Base-by-base conservation (phyloP, 805 yeast genomes). In the Diddensiella caesifluorescens region DNA sequence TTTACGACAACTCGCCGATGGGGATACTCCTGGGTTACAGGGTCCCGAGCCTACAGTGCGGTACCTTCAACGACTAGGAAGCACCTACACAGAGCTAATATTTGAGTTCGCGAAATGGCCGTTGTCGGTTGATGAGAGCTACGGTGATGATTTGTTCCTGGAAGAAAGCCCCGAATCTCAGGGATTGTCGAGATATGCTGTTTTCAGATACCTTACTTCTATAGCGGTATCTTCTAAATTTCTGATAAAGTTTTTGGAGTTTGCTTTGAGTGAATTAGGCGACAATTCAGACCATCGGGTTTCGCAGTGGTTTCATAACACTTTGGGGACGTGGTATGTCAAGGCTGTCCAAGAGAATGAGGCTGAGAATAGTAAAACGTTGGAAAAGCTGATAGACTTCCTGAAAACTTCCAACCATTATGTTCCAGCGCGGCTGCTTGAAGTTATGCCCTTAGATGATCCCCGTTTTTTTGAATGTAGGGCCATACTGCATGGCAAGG, bases 161-260 rank as follows among this genome's bases (percentile, higher is more conserved):
- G 77, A 74, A 43, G 82, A 80, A 39, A 67, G 83, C 0, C 69
- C 73, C 9, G 77, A 75, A 48, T 72, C 83, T 44, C 80, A 77
- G 45, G 64, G 75, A 10, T 71, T 80, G 39, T 74, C 83, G 47
- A 70, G 72, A 37, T 48, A 61, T 19, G 63, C 69, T 48, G 78
- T 87, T 0, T 63, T 80, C 36, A 70, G 74, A 1, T 81, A 65
- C 53, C 58, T 84, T n/a, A 46, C 60, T 5, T 41, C 53, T 1
- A 54, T 41, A 2, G 26, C 43, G 9, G 40, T 62, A 13, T 56
- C 60, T 13, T 29, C 45, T 2, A 46, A 46, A 9, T 43, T 72
- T 22, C 63, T 71, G 5, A 47, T 68, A 4, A 55, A 59, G 31
- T 88, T 82, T 55, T 58, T 81, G 35, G 79, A 78, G 45, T 72